Base-by-base conservation (phyloP, 1,284 basidiomycete species). In the Irpex rosettiformis region DNA sequence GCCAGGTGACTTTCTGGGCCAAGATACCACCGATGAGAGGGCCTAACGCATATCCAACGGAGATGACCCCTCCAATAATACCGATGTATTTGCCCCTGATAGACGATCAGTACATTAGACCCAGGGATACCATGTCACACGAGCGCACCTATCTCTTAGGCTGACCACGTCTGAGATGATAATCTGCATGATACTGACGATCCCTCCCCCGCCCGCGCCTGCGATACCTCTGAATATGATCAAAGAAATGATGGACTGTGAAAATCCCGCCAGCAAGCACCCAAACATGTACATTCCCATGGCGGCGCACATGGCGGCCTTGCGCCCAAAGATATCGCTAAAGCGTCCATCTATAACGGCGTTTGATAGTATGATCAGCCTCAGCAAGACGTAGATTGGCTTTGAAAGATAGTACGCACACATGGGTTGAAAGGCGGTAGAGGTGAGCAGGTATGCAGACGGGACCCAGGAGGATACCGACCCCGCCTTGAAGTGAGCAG, bases 301-400 rank as follows among this genome's bases (percentile, higher is more conserved):
- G 3, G 81, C 79, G 5, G 80, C 70, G 43, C 84, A 79, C 43
- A 92, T 74, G 0, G 84, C 81, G 18, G 74, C 71, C 67, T 93
- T 92, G 28, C 91, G 77, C 16, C 90, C 91, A 64, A 91, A 91
- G 33, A 89, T 90, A 64, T 93, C 89, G 52, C 76, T 85, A 75
- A 90, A 82, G 4, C 87, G 79, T 30, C 88, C 88, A 69, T 89
- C 70, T 72, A 49, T 4, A n/a, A n/a, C n/a, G n/a, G n/a, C n/a
- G 8, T 24, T 21, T 4, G 10, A 25, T 21, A 28, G 3, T 24
- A 56, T 18, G 16, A 7, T 13, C 13, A 52, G 52, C 10, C 33
- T n/a, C 13, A 40, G 45, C 11, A 45, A 24, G 27, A 18, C 6
- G 24, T 37, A 33, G 13, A 47, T 16, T 52, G 10, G n/a, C n/a